Percentiles rank a stretch among this genome's conserved stretches.
Evolutionary conservation across 495 filamentous ascomycete species (phyloP).

Genomic region (Pseudomonodictys pantanalensis): DNA sequence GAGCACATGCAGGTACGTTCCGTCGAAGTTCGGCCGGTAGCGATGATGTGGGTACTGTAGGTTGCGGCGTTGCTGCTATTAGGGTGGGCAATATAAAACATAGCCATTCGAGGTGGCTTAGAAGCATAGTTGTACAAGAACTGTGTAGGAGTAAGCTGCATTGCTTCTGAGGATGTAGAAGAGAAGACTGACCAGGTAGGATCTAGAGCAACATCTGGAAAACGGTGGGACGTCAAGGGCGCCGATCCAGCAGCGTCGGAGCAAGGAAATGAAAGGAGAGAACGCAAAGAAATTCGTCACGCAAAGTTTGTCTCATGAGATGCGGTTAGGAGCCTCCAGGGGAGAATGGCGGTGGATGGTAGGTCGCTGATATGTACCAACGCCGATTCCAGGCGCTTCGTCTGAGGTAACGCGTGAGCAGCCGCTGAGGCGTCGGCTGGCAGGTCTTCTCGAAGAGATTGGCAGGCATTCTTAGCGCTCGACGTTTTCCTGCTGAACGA

Average conservation of each 20-base stretch:
- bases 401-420: slow-evolving; percentile 27
- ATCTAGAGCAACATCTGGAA: slow-evolving; percentile 30
- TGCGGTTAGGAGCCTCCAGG: slow-evolving; percentile 15
- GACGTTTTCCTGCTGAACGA: slow-evolving; percentile 2
- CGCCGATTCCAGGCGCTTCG: slow-evolving; percentile 16
- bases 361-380: slow-evolving; percentile 30
- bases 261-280: slow-evolving; percentile 31
- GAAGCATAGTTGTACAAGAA: slow-evolving; percentile 34
- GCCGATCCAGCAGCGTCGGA: slow-evolving; percentile 28
- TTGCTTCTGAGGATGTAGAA: background rate
- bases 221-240: slow-evolving; percentile 8
- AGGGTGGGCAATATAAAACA: slow-evolving; percentile 30
- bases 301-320: slow-evolving; percentile 24
- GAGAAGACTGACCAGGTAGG: slow-evolving; percentile 22
- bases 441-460: slow-evolving; percentile 18
- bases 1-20: slow-evolving; percentile 33
- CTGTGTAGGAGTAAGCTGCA: slow-evolving; percentile 20
- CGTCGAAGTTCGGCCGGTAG: slow-evolving; percentile 21
- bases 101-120: slow-evolving; percentile 34
- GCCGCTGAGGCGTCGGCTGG: slow-evolving; percentile 31
- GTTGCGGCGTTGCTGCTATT: slow-evolving; percentile 28
- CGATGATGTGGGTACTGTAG: slow-evolving; percentile 7
- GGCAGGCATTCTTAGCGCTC: slow-evolving; percentile 23
- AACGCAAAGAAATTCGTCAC: slow-evolving; percentile 35
- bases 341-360: slow-evolving; percentile 10